Evolutionary conservation across 805 yeast genomes (phyloP).

Genomic region (Clavispora asparagi): DNA sequence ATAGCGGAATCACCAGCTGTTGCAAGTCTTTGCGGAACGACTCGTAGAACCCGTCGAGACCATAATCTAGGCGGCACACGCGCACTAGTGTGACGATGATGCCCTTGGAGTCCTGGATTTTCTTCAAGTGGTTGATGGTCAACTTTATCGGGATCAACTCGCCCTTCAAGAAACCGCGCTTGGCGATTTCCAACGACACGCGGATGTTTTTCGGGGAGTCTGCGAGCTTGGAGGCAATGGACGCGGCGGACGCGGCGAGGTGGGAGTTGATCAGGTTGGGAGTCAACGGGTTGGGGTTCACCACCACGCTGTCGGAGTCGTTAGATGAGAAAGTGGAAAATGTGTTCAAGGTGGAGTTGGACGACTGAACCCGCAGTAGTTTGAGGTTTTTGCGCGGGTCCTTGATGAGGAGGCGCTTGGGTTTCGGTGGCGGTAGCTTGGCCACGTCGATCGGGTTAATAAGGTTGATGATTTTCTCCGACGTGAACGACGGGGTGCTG

Average conservation of each 20-base stretch:
- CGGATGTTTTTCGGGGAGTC: constrained; percentile 25
- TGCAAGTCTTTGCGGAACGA: constrained; percentile 79
- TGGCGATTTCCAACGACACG: constrained; percentile 37
- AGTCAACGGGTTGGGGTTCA: neutral
- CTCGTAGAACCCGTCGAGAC: constrained; percentile 56
- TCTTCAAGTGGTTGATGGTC: constrained; percentile 62
- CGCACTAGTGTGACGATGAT: constrained; percentile 75
- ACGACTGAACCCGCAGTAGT: constrained; percentile 31
- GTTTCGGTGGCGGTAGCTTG: constrained; percentile 57
- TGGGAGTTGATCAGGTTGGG: neutral
- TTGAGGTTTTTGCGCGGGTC: constrained; percentile 35
- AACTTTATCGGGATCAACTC: constrained; percentile 73
- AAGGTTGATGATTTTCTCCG: constrained; percentile 57
- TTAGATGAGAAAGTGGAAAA: constrained; percentile 26
- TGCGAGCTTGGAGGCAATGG: neutral
- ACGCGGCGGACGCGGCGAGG: neutral
- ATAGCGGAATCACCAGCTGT: constrained; percentile 72
- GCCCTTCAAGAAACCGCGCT: constrained; percentile 72
- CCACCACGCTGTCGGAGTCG: constrained; percentile 22
- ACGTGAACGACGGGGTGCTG: constrained; percentile 29
- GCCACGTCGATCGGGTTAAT: constrained; percentile 74
- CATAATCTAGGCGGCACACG: constrained; percentile 61
- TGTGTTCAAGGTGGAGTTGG: constrained; percentile 30
- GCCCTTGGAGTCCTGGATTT: constrained; percentile 65
- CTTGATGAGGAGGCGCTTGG: constrained; percentile 59